A percentile compares a stretch with the other conserved stretches of the same genome.
Conservation (phyloP, 2,329 filamentous ascomycete species). For the Arthrocladium fulminans region DNA sequence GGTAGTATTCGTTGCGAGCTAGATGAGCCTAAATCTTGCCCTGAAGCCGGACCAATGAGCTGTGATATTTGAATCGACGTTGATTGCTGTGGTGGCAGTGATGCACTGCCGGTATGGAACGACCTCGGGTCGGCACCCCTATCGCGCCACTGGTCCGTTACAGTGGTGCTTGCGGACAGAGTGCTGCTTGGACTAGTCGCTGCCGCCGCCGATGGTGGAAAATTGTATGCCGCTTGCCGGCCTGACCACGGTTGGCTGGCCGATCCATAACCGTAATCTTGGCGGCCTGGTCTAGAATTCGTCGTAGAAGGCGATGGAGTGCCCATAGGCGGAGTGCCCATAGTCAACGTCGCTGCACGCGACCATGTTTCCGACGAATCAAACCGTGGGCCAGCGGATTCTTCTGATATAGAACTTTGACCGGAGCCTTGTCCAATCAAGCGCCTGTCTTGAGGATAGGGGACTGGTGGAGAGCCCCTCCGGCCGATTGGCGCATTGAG, state of each 20-base stretch:
- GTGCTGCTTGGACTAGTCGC: neutral
- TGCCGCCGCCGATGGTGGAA: neutral
- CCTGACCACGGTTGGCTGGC: neutral
- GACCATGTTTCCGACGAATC: conserved; percentile 16
- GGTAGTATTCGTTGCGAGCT: conserved; percentile 4
- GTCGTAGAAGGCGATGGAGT: conserved; percentile 13
- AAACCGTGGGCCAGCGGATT: conserved; percentile 15
- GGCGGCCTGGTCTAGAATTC: neutral
- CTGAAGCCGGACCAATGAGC: neutral
- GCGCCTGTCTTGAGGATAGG: neutral
- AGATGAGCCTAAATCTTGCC: neutral
- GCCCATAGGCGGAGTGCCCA: conserved; percentile 11
- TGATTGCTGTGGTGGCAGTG: neutral
- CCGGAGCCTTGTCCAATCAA: conserved; percentile 10
- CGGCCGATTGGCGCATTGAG: neutral
- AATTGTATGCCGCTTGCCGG: neutral
- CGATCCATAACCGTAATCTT: neutral
- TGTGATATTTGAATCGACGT: conserved; percentile 1
- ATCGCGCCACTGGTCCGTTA: conserved; percentile 1
- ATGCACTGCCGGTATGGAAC: neutral
- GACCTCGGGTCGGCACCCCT: neutral
- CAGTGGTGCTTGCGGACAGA: neutral
- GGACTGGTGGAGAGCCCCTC: neutral
- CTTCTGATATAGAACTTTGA: conserved; percentile 21
- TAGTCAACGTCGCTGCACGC: conserved; percentile 15